Evolutionary conservation across 306 rosid species (phyloP).

Genomic region (Abrus precatorius): DNA sequence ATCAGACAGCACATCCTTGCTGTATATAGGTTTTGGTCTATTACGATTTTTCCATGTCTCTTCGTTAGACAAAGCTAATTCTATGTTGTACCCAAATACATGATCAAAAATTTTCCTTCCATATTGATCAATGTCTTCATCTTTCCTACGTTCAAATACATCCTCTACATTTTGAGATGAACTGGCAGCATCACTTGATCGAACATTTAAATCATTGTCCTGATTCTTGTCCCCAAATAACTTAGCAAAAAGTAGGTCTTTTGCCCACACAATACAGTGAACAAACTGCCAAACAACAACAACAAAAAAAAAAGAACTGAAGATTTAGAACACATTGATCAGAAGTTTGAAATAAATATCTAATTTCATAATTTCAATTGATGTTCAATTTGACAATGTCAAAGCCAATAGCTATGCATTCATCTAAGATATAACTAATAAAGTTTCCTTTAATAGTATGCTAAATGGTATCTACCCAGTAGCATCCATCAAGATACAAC

Average conservation of each 20-base stretch:
- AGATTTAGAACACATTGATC: constrained; percentile 18
- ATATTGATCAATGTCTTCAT: constrained; percentile 87
- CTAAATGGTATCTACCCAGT: constrained; percentile 19
- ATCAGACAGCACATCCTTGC: constrained; percentile 71
- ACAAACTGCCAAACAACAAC: constrained; percentile 70
- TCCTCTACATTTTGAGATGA: constrained; percentile 82
- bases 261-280: constrained; percentile 99
- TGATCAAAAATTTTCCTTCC: constrained; percentile 94
- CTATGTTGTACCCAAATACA: constrained; percentile 95
- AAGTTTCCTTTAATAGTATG: constrained; percentile 6
- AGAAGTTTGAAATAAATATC: constrained; percentile 20
- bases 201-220: constrained; percentile 90
- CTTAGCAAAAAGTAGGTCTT: constrained; percentile 92
- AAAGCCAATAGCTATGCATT: background rate
- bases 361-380: background rate
- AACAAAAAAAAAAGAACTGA: constrained; percentile 22
- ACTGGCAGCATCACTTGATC: constrained; percentile 83
- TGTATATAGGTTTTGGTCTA: constrained; percentile 86
- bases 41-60: constrained; percentile 98
- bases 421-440: background rate
- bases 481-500: constrained; percentile 27
- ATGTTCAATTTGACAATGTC: constrained; percentile 8
- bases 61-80: constrained; percentile 86
- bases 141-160: constrained; percentile 80
- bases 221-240: constrained; percentile 95